These are phyloP conservation scores for Penicillium riverlandense DNA, from an alignment of 495 filamentous ascomycete species.

Conservation along the genomic window DNA sequence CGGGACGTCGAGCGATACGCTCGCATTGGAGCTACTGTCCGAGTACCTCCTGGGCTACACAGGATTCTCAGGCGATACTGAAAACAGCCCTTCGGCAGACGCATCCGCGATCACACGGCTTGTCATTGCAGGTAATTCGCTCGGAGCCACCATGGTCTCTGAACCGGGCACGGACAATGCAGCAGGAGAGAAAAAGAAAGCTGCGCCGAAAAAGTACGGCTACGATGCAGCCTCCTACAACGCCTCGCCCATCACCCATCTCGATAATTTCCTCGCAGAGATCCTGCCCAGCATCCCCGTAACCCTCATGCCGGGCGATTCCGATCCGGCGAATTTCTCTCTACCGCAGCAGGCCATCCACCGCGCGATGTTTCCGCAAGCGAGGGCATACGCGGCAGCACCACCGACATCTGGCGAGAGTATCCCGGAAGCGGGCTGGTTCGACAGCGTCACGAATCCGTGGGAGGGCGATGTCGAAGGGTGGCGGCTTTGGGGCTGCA, in stretches of 20 bases:
- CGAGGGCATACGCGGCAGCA: conserved; percentile 55
- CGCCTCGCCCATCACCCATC: conserved; percentile 66
- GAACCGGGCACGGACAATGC: conserved; percentile 18
- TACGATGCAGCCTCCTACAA: conserved; percentile 89
- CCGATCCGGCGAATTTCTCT: conserved; percentile 73
- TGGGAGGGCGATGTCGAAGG: conserved; percentile 86
- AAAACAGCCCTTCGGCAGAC: conserved; percentile 16
- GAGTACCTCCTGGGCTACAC: conserved; percentile 88
- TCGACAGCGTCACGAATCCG: conserved; percentile 88
- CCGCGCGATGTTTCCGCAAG: conserved; percentile 69
- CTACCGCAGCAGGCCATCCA: conserved; percentile 81
- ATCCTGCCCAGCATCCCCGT: conserved; percentile 77
- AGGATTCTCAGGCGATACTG: conserved; percentile 45
- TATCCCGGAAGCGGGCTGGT: conserved; percentile 57
- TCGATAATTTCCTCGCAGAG: conserved; percentile 75
- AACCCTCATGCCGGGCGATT: conserved; percentile 67
- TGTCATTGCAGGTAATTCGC: conserved; percentile 86
- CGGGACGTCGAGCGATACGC: conserved; percentile 60
- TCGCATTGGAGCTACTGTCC: conserved; percentile 67
- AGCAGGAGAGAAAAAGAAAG: conserved; percentile 31
- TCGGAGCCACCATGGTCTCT: conserved; percentile 48
- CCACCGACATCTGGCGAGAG: conserved; percentile 35
- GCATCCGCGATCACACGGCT: conserved; percentile 71
- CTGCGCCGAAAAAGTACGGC: conserved; percentile 73
- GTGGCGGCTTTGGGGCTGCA: conserved; percentile 74